Evolutionary conservation across 306 rosid genomes (phyloP).

Genomic region (Glycyrrhiza uralensis): DNA sequence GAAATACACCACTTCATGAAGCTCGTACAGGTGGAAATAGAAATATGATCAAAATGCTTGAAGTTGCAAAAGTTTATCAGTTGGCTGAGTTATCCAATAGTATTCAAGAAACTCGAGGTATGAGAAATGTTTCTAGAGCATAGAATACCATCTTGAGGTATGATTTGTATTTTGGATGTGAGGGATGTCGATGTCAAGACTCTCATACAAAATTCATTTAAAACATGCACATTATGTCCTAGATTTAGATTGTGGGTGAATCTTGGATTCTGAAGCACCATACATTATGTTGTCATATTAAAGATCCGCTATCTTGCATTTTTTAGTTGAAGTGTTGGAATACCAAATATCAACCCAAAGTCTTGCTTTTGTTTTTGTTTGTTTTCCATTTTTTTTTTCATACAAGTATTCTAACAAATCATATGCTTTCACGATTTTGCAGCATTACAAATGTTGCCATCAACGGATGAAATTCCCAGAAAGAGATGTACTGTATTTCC

Average conservation of each 20-base stretch:
- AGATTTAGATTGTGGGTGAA: not conserved
- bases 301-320: not conserved
- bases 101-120: slow-evolving; percentile 34
- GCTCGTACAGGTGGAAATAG: slow-evolving; percentile 50
- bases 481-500: slow-evolving; percentile 44
- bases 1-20: slow-evolving; percentile 65
- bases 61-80: slow-evolving; percentile 46
- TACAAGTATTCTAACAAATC: not conserved
- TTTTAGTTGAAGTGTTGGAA: not conserved
- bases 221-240: not conserved
- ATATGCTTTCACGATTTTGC: not conserved
- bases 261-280: not conserved
- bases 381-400: not conserved
- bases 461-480: slow-evolving; percentile 13
- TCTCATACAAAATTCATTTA: not conserved
- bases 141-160: not conserved
- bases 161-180: not conserved
- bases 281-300: not conserved
- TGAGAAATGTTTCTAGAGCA: not conserved
- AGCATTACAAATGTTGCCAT: slow-evolving; percentile 2
- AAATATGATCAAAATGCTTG: slow-evolving; percentile 52
- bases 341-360: not conserved
- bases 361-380: not conserved
- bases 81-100: slow-evolving; percentile 31
- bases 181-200: not conserved